A percentile compares a stretch with the other conserved stretches of the same genome.
Conservation (phyloP, 495 filamentous ascomycete genomes). For the Trichoderma gamsii region DNA sequence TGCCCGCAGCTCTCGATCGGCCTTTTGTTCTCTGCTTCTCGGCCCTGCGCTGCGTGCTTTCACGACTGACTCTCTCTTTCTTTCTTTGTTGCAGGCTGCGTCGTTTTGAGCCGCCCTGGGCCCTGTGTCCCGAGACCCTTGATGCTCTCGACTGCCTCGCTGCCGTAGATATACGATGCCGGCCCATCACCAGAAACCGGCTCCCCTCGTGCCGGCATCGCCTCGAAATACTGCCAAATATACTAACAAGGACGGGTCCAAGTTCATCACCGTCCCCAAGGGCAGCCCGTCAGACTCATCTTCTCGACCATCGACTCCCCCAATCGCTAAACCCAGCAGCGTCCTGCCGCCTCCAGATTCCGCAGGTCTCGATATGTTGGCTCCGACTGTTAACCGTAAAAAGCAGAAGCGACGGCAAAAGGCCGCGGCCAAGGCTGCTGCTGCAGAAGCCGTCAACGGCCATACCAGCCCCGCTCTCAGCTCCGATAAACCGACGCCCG, state of each 20-base stretch:
- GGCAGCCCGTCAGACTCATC: constrained; percentile 44
- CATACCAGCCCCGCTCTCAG: constrained; percentile 20
- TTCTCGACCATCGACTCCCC: constrained; percentile 41
- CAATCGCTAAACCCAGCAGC: constrained; percentile 26
- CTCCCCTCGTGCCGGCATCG: constrained; percentile 29
- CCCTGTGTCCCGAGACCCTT: constrained; percentile 16
- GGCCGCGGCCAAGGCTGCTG: constrained; percentile 65
- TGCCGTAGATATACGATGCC: constrained; percentile 43
- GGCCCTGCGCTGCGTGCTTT: not conserved
- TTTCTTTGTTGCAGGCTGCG: constrained; percentile 3
- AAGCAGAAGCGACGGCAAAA: constrained; percentile 84
- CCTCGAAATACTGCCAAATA: constrained; percentile 47
- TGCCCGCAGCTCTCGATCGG: not conserved
- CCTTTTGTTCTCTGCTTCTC: not conserved
- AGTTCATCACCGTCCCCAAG: constrained; percentile 63
- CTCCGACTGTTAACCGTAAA: constrained; percentile 69
- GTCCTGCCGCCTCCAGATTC: constrained; percentile 24
- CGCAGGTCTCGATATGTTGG: constrained; percentile 9
- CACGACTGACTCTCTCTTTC: not conserved
- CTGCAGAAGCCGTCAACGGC: constrained; percentile 38
- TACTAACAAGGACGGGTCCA: constrained; percentile 62
- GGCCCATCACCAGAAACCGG: constrained; percentile 42
- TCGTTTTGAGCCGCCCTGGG: constrained; percentile 13
- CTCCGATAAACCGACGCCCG: constrained; percentile 14
- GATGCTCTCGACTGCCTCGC: constrained; percentile 30